A percentile compares a stretch with the other conserved stretches of the same genome.
Evolutionary conservation across 2,329 filamentous ascomycete genomes (phyloP).

Genomic region (Cladorrhinum sp.): DNA sequence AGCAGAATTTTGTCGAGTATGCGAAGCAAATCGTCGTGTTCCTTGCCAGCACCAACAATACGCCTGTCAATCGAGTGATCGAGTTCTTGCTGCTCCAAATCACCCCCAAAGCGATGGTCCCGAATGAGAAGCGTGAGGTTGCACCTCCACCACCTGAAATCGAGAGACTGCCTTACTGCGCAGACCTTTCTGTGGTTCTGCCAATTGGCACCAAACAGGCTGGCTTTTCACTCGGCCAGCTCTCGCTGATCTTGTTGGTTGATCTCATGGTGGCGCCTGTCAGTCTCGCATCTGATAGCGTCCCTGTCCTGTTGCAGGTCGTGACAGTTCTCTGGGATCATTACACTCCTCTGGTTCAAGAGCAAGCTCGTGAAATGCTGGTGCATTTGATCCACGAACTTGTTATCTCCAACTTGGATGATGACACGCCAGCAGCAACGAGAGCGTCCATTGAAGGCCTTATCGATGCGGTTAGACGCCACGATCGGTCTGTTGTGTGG

Average conservation of each 20-base stretch:
- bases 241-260: conserved; percentile 89
- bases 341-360: conserved; percentile 90
- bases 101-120: conserved; percentile 94
- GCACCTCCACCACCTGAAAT: conserved; percentile 70
- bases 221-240: conserved; percentile 86
- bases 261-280: conserved; percentile 94
- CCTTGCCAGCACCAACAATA: conserved; percentile 71
- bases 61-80: conserved; percentile 83
- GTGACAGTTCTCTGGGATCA: conserved; percentile 96
- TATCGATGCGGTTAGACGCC: conserved; percentile 79
- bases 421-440: conserved; percentile 57
- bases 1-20: conserved; percentile 97
- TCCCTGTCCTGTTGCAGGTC: conserved; percentile 85
- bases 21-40: conserved; percentile 98
- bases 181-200: conserved; percentile 74
- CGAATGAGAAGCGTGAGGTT: conserved; percentile 73
- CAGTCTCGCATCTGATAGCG: conserved; percentile 71
- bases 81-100: conserved; percentile 92
- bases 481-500: conserved; percentile 86
- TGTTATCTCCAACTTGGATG: conserved; percentile 75
- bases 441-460: conserved; percentile 81
- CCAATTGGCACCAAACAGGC: conserved; percentile 89
- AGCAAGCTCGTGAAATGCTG: conserved; percentile 95
- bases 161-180: conserved; percentile 78
- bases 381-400: conserved; percentile 96